These are phyloP conservation scores for Zygotorulaspora mrakii DNA, from an alignment of 1,139 yeast genomes.

Conservation along the genomic window DNA sequence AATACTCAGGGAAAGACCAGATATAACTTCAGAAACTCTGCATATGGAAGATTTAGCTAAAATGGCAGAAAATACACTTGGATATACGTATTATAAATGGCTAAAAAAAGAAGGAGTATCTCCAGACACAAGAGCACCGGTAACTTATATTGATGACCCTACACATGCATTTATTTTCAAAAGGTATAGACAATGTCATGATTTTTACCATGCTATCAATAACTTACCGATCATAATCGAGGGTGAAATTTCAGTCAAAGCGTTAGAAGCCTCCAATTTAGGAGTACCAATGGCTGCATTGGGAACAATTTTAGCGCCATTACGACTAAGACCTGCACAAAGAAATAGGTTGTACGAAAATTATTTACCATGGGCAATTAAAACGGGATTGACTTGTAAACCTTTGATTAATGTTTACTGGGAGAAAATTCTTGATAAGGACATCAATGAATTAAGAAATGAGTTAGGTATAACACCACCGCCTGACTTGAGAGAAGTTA, in stretches of 20 bases:
- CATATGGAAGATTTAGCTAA: slow-evolving; percentile 57
- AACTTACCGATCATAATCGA: slow-evolving; percentile 89
- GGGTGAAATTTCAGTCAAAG: slow-evolving; percentile 92
- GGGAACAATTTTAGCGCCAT: slow-evolving; percentile 85
- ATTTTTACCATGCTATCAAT: slow-evolving; percentile 89
- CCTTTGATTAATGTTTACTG: slow-evolving; percentile 87
- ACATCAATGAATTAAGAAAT: slow-evolving; percentile 66
- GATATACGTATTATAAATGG: slow-evolving; percentile 77
- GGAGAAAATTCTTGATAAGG: slow-evolving; percentile 77
- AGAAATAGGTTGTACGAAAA: slow-evolving; percentile 47
- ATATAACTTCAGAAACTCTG: slow-evolving; percentile 71
- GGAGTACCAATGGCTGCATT: slow-evolving; percentile 96
- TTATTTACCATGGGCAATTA: slow-evolving; percentile 87
- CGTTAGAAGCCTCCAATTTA: slow-evolving; percentile 86
- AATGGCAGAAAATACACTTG: slow-evolving; percentile 71
- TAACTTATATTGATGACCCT: slow-evolving; percentile 80
- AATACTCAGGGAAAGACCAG: slow-evolving; percentile 73
- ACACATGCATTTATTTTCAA: slow-evolving; percentile 89
- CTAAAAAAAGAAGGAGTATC: slow-evolving; percentile 82
- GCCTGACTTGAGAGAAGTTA: slow-evolving; percentile 70
- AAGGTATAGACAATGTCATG: slow-evolving; percentile 94
- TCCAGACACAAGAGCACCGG: slow-evolving; percentile 90
- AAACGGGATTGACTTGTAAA: slow-evolving; percentile 67
- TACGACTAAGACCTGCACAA: slow-evolving; percentile 56
- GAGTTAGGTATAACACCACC: slow-evolving; percentile 60